Conservation (phyloP, 352 stramenopile genomes). For the Phytophthora citricola region DNA sequence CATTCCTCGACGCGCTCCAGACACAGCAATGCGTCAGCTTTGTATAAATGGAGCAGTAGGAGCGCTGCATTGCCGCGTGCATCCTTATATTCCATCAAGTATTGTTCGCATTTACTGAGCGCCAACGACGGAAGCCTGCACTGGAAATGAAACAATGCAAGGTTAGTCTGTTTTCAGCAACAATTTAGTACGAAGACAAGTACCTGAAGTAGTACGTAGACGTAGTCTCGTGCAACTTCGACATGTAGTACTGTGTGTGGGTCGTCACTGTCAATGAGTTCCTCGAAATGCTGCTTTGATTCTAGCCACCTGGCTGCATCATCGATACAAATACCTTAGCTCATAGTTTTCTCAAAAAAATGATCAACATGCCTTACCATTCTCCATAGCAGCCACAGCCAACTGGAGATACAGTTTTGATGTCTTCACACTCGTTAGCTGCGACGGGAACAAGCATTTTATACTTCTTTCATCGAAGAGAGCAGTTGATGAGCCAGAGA, state of each 20-base stretch:
- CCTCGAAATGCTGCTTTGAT: slow-evolving; percentile 54
- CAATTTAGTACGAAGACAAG: slow-evolving; percentile 1
- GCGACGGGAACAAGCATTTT: slow-evolving; percentile 27
- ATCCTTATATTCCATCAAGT: slow-evolving; percentile 20
- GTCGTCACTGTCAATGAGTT: slow-evolving; percentile 18
- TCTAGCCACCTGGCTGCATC: slow-evolving; percentile 41
- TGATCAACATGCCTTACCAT: slow-evolving; percentile 31
- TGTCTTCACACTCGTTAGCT: slow-evolving; percentile 14
- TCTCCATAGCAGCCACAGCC: slow-evolving; percentile 53
- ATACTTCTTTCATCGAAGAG: slow-evolving; percentile 34
- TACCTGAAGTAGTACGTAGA: slow-evolving; percentile 76
- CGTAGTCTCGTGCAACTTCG: slow-evolving; percentile 44
- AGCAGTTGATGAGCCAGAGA: not conserved
- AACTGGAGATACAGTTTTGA: slow-evolving; percentile 39
- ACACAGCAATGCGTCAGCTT: slow-evolving; percentile 77
- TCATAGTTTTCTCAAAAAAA: not conserved
- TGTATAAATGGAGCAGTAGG: slow-evolving; percentile 62
- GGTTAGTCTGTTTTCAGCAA: not conserved
- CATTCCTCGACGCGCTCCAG: slow-evolving; percentile 77
- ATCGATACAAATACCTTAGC: slow-evolving; percentile 7
- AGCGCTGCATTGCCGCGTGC: not conserved
- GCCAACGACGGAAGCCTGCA: slow-evolving; percentile 59
- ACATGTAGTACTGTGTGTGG: not conserved
- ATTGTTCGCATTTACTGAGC: slow-evolving; percentile 48
- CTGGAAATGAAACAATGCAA: slow-evolving; percentile 24